Evolutionary conservation across 176 grass and related monocot genomes (phyloP), one percentile per base, ranked within the genome.

Genomic region (Dendrocalamus sinicus): DNA sequence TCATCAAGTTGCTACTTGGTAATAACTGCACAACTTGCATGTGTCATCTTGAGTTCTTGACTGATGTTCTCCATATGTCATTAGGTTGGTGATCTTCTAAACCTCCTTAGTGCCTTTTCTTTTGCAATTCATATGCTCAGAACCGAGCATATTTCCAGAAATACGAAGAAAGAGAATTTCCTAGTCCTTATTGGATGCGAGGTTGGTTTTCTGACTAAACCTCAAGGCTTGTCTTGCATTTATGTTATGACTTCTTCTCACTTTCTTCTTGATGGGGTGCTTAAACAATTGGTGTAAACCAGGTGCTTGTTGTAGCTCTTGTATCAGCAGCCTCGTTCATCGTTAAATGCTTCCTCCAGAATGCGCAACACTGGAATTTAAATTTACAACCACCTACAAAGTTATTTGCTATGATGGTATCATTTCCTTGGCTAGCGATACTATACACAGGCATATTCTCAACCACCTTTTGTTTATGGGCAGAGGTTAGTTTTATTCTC

Each of bases 101-200:
- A 69, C 76, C 85, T 88, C 11, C 3, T 91, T 44, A 91, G 85
- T 2, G 76, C 89, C 37, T 91, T 88, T 66, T 58, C 53, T 81
- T 88, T 91, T 84, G 89, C 76, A 64, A 81, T 88, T 81, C 81
- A 91, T 80, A 91, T 91, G 81, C 81, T 91, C 81, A 88, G 85
- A 84, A 88, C 89, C 3, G 89, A 91, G 85, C 85, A 85, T 76
- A 85, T 91, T 76, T 80, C 82, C 1, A 75, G 70, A 80, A 84
- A 76, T 76, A 84, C 71, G 54, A 88, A 91, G 81, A 81, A 85
- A 85, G 85, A 81, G 14, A 91, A 81, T 39, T 76, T 81, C 11
- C 59, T 55, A 84, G 24, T 53, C 51, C 89, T 91, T 61, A 70
- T 88, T 80, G 85, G 89, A 81, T 91, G 89, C 61, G 59, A 91